These are phyloP conservation scores for Evansstolkia leycettana DNA, from an alignment of 495 filamentous ascomycete genomes.

Conservation along the genomic window DNA sequence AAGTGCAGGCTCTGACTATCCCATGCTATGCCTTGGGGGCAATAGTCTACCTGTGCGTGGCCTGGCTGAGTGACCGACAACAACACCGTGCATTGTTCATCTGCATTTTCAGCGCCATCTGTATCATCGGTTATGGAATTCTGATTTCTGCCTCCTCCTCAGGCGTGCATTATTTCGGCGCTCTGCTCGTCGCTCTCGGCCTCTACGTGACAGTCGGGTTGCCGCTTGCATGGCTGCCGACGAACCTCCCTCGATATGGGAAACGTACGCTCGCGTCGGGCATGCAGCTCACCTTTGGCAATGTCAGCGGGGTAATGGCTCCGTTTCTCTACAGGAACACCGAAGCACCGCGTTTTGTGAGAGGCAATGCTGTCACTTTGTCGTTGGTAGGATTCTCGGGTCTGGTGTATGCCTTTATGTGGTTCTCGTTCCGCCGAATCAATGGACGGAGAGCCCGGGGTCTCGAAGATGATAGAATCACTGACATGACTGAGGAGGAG, in stretches of 20 bases:
- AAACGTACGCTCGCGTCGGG: conserved; percentile 61
- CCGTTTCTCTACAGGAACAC: conserved; percentile 38
- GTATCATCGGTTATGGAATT: conserved; percentile 57
- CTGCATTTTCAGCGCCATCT: conserved; percentile 42
- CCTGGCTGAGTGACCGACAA: conserved; percentile 46
- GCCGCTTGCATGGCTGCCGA: conserved; percentile 55
- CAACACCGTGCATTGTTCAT: conserved; percentile 51
- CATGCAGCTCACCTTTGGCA: conserved; percentile 55
- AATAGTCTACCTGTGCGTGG: conserved; percentile 48
- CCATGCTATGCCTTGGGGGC: conserved; percentile 64
- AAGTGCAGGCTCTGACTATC: conserved; percentile 66
- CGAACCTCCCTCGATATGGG: conserved; percentile 51
- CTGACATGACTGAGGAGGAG: conserved; percentile 48
- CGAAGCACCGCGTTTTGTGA: conserved; percentile 28
- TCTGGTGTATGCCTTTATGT: conserved; percentile 38
- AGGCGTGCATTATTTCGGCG: conserved; percentile 60
- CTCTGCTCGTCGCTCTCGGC: conserved; percentile 57
- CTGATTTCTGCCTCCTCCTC: conserved; percentile 44
- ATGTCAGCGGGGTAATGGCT: conserved; percentile 56
- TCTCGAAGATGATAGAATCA: conserved; percentile 37
- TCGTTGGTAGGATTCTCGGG: conserved; percentile 26
- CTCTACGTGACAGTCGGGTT: conserved; percentile 59
- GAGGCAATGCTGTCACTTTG: conserved; percentile 36
- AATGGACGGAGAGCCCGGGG: conserved; percentile 46
- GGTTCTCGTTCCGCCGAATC: conserved; percentile 37